Evolutionary conservation across 2,329 filamentous ascomycete genomes (phyloP).

Genomic region (Aspergillus sp.): DNA sequence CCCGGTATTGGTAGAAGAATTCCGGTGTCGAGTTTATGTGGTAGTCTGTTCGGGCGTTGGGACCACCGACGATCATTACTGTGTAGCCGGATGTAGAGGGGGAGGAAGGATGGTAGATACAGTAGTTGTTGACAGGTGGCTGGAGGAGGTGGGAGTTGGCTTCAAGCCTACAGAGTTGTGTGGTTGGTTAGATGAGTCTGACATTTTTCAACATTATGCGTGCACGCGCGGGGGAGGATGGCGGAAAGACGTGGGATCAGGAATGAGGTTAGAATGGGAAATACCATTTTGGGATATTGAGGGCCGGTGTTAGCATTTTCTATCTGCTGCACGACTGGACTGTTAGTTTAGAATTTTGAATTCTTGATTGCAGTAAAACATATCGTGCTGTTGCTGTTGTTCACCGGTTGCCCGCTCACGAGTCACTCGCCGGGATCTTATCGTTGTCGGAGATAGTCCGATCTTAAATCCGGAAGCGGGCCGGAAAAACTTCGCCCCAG

Average conservation of each 20-base stretch:
- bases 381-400: background rate
- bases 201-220: background rate
- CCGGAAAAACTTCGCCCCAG: constrained; percentile 28
- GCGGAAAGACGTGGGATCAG: background rate
- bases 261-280: background rate
- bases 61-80: constrained; percentile 88
- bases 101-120: constrained; percentile 71
- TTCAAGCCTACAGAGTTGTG: constrained; percentile 64
- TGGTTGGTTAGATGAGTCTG: background rate
- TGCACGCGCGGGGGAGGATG: constrained; percentile 16
- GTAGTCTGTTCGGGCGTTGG: constrained; percentile 95
- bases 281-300: constrained; percentile 50
- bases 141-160: constrained; percentile 89
- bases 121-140: constrained; percentile 96
- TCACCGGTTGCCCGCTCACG: constrained; percentile 3
- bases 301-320: constrained; percentile 38
- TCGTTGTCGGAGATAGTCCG: constrained; percentile 26
- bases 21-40: constrained; percentile 96
- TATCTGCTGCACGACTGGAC: background rate
- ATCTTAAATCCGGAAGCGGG: constrained; percentile 27
- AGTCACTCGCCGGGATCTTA: constrained; percentile 3
- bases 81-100: constrained; percentile 88
- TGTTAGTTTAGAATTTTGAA: background rate
- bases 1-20: constrained; percentile 97
- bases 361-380: background rate